Evolutionary conservation across 768 basidiomycete genomes (phyloP).

Genomic region (Leucosporidium creatinivorum): DNA sequence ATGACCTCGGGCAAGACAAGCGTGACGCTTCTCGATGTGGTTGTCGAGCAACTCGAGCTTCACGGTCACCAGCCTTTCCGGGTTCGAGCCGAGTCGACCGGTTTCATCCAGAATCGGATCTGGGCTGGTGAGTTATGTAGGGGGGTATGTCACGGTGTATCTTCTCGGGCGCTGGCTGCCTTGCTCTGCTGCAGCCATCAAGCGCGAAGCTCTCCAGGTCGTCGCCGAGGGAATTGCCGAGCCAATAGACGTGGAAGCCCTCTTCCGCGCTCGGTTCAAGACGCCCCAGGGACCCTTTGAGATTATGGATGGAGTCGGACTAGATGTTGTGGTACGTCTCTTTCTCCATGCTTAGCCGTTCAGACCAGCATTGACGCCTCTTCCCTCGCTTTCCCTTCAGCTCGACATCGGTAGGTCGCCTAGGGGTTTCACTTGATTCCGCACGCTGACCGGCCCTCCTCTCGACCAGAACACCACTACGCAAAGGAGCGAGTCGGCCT

Average conservation of each 20-base stretch:
- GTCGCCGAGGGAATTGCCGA: constrained; percentile 6
- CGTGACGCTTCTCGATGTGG: not conserved
- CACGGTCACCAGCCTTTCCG: constrained; percentile 10
- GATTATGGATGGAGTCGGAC: constrained; percentile 14
- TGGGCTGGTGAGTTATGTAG: not conserved
- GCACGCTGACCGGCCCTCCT: not conserved
- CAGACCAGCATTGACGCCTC: too few relatives aligned
- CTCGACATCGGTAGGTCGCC: constrained; percentile 12
- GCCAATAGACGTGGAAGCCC: not conserved
- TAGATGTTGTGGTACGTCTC: constrained; percentile 8
- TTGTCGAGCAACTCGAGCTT: constrained; percentile 4
- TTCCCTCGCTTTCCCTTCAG: not conserved
- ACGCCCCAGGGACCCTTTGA: constrained; percentile 7
- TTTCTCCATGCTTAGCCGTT: too few relatives aligned
- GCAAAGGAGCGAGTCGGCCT: constrained; percentile 5
- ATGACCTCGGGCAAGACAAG: constrained; percentile 11
- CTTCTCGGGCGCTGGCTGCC: too few relatives aligned
- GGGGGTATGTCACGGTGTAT: not conserved
- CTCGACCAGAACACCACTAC: constrained; percentile 8
- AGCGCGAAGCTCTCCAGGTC: constrained; percentile 12
- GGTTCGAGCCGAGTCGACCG: constrained; percentile 7
- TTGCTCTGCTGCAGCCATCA: too few relatives aligned
- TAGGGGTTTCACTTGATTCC: not conserved
- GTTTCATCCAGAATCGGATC: constrained; percentile 6
- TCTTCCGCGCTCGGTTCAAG: constrained; percentile 6